Evolutionary conservation across 1,139 yeast genomes (phyloP), one percentile per base, ranked within the genome.

Genomic region (Groenewaldozyma sp.): DNA sequence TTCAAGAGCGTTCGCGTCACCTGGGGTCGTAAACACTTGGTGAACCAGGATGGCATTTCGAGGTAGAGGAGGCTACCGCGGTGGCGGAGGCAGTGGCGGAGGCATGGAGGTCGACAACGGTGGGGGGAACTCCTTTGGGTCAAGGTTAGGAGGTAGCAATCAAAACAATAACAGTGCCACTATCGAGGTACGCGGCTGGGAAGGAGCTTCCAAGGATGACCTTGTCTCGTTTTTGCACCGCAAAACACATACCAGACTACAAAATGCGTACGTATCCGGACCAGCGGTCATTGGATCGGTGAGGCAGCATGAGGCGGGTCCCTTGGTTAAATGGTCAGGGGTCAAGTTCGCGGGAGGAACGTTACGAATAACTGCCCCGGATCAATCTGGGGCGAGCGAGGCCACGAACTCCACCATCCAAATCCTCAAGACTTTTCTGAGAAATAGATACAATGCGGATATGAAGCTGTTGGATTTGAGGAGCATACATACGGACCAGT

Each of bases 141-240:
- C 38, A 35, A 40, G 28, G 36, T n/a, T 29, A 18, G 40, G 40
- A 10, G 31, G 36, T 7, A 19, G 19, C 24, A 29, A 24, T 19
- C 16, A 27, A 11, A 21, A 28, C 17, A 24, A 34, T 3, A 34
- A 42, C 9, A 49, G 66, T 24, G 60, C 73, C 2, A 68, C 71
- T 1, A 70, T 82, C 17, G 87, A 80, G 49, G 71, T 86, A 14
- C 65, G 71, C 38, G 86, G 87, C 34, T 87, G 95, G 95, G 79
- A 82, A 50, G 86, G 87, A 39, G 59, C 60, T 2, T 60, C 80
- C 10, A 69, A 68, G 46, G 81, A 76, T 35, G 93, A 83, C 40
- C 67, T 87, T 45, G 67, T 82, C 16, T 67, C 68, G 34, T 87
- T 86, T 59, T 64, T 87, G 11, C 71, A 78, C 36, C 70, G 94